Evolutionary conservation across 257 asterid species (phyloP), one percentile per base, ranked within the genome.

Genomic region (Fraxinus anomala): DNA sequence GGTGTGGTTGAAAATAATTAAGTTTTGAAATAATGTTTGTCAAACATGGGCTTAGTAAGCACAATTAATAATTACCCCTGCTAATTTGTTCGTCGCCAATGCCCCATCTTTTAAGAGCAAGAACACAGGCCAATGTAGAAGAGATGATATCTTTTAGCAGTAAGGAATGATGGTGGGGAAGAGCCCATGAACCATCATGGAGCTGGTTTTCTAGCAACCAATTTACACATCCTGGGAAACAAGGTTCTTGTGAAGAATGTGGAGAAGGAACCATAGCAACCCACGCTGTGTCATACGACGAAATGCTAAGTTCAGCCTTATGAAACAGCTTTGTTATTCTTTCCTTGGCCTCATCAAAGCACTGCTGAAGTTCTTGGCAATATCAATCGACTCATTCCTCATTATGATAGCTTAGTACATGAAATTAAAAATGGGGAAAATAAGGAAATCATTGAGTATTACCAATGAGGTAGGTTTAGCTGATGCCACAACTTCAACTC

Each of bases 221-320:
- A 69, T 86, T 78, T 8, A 95, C 72, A 81, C 94, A 91, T 72
- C 80, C 82, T 33, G 96, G 97, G 82, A 95, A 95, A 77, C 89
- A 86, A 61, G 99, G 97, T 24, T 79, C 83, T 54, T 81, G 12
- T 2, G 88, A 69, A 2, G 93, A 90, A 77, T 86, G 83, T 30
- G 92, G 92, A 72, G 96, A 89, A 79, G 98, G 99, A 74, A 95
- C 97, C 98, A 95, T 93, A 61, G 99, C 97, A 68, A 95, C 97
- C 99, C 99, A 95, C 28, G 99, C 98, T 14, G 98, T 93, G 83
- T 95, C 99, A 68, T 93, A 95, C 0, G 97, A 80, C 21, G 99
- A 95, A 78, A 89, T 74, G 42, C 98, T 93, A 78, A 89, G 61
- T 44, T 89, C 90, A 78, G 89, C 79, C 76, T 82, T 78, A 37